These are phyloP conservation scores for Paramecium tetraurelia DNA, from an alignment of 73 alveolate species.

Conservation along the genomic window DNA sequence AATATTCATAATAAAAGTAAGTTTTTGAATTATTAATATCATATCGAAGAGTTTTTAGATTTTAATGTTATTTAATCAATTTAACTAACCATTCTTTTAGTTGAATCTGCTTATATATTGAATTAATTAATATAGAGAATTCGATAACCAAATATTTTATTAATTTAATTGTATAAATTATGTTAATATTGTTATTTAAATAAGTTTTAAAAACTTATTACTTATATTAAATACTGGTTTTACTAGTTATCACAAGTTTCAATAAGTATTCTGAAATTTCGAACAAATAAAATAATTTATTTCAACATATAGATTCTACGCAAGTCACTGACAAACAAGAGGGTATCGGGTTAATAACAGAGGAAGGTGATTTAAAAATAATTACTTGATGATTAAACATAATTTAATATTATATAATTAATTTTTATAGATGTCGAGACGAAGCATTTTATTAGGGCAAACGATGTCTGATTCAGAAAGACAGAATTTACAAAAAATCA, in stretches of 20 bases:
- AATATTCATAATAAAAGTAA: too few species aligned
- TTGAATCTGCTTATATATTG: background rate
- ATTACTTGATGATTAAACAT: background rate
- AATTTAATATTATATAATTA: background rate
- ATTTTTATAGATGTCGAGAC: background rate
- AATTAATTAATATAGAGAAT: too few species aligned
- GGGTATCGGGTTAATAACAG: background rate
- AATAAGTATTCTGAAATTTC: background rate
- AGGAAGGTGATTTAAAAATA: background rate
- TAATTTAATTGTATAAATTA: too few species aligned
- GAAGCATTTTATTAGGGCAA: background rate
- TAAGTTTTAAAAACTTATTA: too few species aligned
- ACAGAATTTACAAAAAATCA: background rate
- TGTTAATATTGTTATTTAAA: background rate
- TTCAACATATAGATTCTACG: background rate
- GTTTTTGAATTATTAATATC: too few species aligned
- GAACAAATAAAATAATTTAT: too few species aligned
- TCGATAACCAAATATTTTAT: background rate
- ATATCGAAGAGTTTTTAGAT: too few species aligned
- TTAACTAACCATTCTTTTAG: too few species aligned
- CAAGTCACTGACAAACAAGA: background rate
- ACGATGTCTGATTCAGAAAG: constrained; percentile 2
- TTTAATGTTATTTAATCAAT: too few species aligned
- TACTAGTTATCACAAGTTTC: background rate
- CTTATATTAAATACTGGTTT: background rate